Evolutionary conservation across 139 green algal species (phyloP), one percentile per base, ranked within the genome.

Genomic region (Chlamydomonas schloesseri): DNA sequence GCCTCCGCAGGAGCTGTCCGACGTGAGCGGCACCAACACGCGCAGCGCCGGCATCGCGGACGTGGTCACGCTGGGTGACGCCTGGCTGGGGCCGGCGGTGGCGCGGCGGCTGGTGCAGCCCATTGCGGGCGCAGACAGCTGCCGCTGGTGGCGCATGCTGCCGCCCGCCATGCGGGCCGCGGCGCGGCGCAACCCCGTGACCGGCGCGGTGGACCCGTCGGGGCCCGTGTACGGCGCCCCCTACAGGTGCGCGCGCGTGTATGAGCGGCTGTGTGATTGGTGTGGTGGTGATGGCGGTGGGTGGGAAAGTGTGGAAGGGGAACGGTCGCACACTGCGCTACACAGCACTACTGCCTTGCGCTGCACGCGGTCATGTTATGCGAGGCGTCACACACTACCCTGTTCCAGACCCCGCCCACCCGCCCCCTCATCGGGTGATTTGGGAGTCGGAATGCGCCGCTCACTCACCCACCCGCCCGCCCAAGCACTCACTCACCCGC

Each of bases 21-120:
- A 93, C 62, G 68, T 73, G 28, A 83, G 62, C 28, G 83, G 28
- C 34, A 93, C 92, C 64, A 85, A 94, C 62, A 92, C 73, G 21
- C 86, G 83, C 13, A 75, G 74, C 62, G 88, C 90, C 21, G 93
- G 82, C 0, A 87, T 69, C 0, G 95, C 94, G 15, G 95, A 98
- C 83, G 90, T 93, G 21, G 94, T 96, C 1, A 97, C 91, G 1
- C 70, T 98, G 73, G 96, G 96, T 0, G 96, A 98, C 86, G 87
- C 88, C 8, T 98, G 94, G 93, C 90, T 98, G 73, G 89, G 46
- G 0, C 82, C 91, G 14, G 96, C 94, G 28, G 95, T 98, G 50
- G 34, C 69, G 26, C 50, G 82, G 1, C 89, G 93, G 0, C 88
- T 97, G 28, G 33, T 98, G 23, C 94, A 95, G 86, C 94, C 96